Percentiles rank a stretch among this genome's conserved stretches.
These are phyloP conservation scores for Fusarium dimerum DNA, from an alignment of 2,329 filamentous ascomycete species.

Conservation along the genomic window DNA sequence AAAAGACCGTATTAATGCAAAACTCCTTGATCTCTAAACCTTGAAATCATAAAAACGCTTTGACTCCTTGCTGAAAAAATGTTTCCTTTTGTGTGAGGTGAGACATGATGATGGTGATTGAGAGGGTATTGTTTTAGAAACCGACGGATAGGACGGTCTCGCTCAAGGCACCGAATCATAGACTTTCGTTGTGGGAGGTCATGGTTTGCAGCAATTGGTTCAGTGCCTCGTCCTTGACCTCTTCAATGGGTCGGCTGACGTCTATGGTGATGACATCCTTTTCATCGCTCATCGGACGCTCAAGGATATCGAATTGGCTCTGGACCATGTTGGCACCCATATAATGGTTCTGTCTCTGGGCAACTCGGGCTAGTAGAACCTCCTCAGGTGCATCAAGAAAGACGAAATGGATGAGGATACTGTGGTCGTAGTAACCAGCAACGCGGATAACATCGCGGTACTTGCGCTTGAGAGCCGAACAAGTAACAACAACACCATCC, in stretches of 20 bases:
- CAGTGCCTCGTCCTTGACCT: constrained; percentile 63
- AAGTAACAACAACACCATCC: constrained; percentile 87
- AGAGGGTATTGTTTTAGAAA: neutral
- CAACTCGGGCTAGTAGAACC: constrained; percentile 74
- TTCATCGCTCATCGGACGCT: constrained; percentile 73
- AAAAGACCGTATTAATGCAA: neutral
- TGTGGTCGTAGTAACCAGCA: constrained; percentile 72
- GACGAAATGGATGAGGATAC: constrained; percentile 85
- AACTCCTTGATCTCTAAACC: constrained; percentile 12
- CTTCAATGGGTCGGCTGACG: constrained; percentile 58
- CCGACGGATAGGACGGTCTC: neutral
- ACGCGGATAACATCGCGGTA: constrained; percentile 91
- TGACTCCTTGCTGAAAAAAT: constrained; percentile 28
- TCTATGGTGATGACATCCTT: constrained; percentile 72
- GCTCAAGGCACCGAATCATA: constrained; percentile 1
- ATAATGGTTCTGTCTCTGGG: constrained; percentile 78
- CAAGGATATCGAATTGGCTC: constrained; percentile 86
- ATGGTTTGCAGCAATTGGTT: constrained; percentile 58
- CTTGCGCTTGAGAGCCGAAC: constrained; percentile 93
- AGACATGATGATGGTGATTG: constrained; percentile 1
- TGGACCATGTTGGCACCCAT: constrained; percentile 96
- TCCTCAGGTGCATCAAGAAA: constrained; percentile 81
- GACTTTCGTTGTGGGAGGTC: constrained; percentile 24
- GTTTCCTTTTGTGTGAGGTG: constrained; percentile 10
- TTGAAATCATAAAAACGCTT: constrained; percentile 23